Evolutionary conservation across 371 early-diverging fungal species (phyloP).

Genomic region (Saksenaea vasiformis): DNA sequence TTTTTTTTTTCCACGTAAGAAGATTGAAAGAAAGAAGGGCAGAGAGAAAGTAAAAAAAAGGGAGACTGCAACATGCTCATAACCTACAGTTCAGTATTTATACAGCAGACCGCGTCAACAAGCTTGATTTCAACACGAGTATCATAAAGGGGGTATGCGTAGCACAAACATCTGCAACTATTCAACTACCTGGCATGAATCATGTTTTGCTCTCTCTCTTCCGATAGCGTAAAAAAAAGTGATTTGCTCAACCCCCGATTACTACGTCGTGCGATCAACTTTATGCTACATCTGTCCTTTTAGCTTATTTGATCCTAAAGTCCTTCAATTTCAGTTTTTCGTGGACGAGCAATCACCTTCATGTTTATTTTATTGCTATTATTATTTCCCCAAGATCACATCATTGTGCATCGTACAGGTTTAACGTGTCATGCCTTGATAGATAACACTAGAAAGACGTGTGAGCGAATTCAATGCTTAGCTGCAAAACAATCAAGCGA

Average conservation of each 20-base stretch:
- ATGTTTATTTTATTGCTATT: background rate
- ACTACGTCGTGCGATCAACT: background rate
- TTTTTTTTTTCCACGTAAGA: background rate
- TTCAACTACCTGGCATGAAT: background rate
- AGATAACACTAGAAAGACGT: background rate
- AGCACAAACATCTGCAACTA: background rate
- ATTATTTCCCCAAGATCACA: background rate
- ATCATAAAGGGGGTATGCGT: background rate
- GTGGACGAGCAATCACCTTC: background rate
- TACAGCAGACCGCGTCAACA: background rate
- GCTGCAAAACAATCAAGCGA: constrained; percentile 4
- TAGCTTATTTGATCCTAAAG: background rate
- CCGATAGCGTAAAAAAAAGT: background rate
- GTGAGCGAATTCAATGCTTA: background rate
- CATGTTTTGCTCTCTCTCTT: background rate
- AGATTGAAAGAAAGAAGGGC: background rate
- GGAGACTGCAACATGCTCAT: background rate
- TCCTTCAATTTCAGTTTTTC: background rate
- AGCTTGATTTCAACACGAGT: constrained; percentile 1
- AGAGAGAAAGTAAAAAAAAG: background rate
- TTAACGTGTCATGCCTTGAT: background rate
- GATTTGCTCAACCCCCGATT: background rate
- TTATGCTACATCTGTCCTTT: background rate
- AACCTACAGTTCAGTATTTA: background rate
- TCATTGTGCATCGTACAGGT: background rate